A percentile compares a stretch with the other conserved stretches of the same genome.
Conservation (phyloP, 2,329 filamentous ascomycete species). For the Arthrinium puccinioides region DNA sequence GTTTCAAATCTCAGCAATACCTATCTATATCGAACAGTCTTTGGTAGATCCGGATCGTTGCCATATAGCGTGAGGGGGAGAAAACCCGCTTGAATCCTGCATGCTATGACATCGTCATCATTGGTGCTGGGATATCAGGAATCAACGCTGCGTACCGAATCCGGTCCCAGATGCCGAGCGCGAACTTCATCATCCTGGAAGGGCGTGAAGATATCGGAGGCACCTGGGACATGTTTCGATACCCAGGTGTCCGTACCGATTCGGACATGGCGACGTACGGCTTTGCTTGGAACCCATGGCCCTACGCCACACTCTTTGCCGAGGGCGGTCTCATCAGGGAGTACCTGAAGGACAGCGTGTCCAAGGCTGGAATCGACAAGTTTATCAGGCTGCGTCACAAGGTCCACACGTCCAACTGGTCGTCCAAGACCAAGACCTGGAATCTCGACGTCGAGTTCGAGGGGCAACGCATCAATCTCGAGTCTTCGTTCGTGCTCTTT, state of each 20-base stretch:
- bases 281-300: conserved; percentile 69
- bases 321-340: conserved; percentile 33
- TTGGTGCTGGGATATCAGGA: conserved; percentile 52
- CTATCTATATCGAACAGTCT: too few species aligned
- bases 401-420: conserved; percentile 46
- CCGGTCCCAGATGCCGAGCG: conserved; percentile 35
- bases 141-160: conserved; percentile 50
- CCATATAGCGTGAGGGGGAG: too few species aligned
- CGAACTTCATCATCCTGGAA: conserved; percentile 62
- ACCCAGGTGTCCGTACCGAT: conserved; percentile 63
- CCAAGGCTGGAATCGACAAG: conserved; percentile 40
- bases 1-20: too few species aligned
- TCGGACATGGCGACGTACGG: conserved; percentile 56
- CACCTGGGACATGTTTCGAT: conserved; percentile 73
- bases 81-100: too few species aligned
- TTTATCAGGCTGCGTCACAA: conserved; percentile 46
- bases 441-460: conserved; percentile 10
- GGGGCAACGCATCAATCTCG: conserved; percentile 16
- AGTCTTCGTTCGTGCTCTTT: conserved; percentile 51
- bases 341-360: conserved; percentile 45
- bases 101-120: conserved; percentile 59
- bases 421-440: conserved; percentile 44
- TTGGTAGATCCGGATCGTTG: too few species aligned
- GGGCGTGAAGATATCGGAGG: conserved; percentile 59
- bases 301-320: conserved; percentile 23